A percentile compares a stretch with the other conserved stretches of the same genome.
phyloP scores from a whole-genome alignment of 257 asterid genomes.

The Echium plantagineum region DNA sequence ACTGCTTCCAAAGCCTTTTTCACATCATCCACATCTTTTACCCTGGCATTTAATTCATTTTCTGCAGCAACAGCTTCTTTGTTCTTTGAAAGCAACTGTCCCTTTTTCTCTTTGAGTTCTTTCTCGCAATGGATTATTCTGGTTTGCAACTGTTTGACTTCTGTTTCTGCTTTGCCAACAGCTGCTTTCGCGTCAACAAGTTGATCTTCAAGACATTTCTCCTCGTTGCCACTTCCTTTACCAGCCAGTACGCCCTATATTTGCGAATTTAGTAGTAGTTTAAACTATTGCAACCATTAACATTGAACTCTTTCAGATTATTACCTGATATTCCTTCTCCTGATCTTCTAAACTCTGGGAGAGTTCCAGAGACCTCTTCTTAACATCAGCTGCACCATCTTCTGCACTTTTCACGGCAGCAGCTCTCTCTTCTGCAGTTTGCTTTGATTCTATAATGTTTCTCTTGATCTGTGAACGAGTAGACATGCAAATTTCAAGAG shows the following conservation, averaged over 20 bases:
- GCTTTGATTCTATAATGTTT: slow-evolving; percentile 66
- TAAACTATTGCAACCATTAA: not conserved
- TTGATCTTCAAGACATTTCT: slow-evolving; percentile 98
- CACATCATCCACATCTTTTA: slow-evolving; percentile 55
- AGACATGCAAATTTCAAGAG: slow-evolving; percentile 8
- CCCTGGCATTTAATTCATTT: slow-evolving; percentile 50
- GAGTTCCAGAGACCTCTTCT: slow-evolving; percentile 50
- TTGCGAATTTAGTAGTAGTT: not conserved
- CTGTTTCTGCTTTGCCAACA: slow-evolving; percentile 86
- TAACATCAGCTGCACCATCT: slow-evolving; percentile 77
- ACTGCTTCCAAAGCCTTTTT: slow-evolving; percentile 56
- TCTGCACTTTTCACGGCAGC: slow-evolving; percentile 60
- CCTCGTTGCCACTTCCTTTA: slow-evolving; percentile 89
- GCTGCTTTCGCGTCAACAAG: slow-evolving; percentile 81
- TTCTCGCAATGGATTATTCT: slow-evolving; percentile 71
- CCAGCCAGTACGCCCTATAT: slow-evolving; percentile 92
- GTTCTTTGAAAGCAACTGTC: slow-evolving; percentile 46
- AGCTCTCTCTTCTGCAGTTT: slow-evolving; percentile 64
- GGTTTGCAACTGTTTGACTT: slow-evolving; percentile 87
- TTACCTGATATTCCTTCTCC: slow-evolving; percentile 89
- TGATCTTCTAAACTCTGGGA: slow-evolving; percentile 72
- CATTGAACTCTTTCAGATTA: not conserved
- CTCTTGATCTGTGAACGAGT: slow-evolving; percentile 42
- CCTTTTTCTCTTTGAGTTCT: slow-evolving; percentile 65
- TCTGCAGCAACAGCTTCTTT: slow-evolving; percentile 70